A percentile compares a stretch with the other conserved stretches of the same genome.
Conservation (phyloP, 148 eudicot species). For the Cornus florida region DNA sequence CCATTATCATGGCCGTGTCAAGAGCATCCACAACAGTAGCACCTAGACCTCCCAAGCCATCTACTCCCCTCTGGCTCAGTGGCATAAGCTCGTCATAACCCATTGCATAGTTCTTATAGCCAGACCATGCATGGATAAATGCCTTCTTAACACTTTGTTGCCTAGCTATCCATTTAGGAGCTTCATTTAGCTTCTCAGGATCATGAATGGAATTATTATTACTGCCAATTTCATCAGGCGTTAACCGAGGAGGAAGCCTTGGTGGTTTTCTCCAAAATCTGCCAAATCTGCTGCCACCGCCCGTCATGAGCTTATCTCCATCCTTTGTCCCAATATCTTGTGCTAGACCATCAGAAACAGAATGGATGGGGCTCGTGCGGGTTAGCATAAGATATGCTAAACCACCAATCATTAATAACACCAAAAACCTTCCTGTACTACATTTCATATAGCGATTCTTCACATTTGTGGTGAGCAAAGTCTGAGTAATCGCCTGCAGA, state of each 20-base stretch:
- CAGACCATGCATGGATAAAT: constrained; percentile 95
- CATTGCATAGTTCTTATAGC: constrained; percentile 77
- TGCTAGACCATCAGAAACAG: constrained; percentile 24
- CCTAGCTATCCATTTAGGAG: constrained; percentile 57
- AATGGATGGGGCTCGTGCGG: constrained; percentile 37
- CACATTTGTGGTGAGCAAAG: constrained; percentile 43
- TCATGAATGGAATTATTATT: constrained; percentile 33
- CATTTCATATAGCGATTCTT: constrained; percentile 66
- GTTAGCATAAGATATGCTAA: constrained; percentile 64
- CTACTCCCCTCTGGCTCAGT: constrained; percentile 66
- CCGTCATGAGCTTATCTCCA: constrained; percentile 32
- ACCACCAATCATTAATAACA: constrained; percentile 67
- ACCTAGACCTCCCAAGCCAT: constrained; percentile 95
- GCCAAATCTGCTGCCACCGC: constrained; percentile 39
- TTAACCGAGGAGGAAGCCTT: constrained; percentile 77
- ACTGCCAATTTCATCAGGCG: constrained; percentile 78
- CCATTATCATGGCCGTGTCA: constrained; percentile 97
- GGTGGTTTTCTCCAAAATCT: constrained; percentile 69
- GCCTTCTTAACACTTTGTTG: constrained; percentile 73
- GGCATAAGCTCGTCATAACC: constrained; percentile 97
- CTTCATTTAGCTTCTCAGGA: constrained; percentile 28
- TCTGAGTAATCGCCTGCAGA: constrained; percentile 60
- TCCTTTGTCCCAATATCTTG: constrained; percentile 26
- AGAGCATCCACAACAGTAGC: constrained; percentile 93
- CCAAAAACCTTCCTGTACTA: constrained; percentile 79